These are phyloP conservation scores for Cryphonectria japonica DNA, from an alignment of 2,329 filamentous ascomycete species.

Conservation along the genomic window DNA sequence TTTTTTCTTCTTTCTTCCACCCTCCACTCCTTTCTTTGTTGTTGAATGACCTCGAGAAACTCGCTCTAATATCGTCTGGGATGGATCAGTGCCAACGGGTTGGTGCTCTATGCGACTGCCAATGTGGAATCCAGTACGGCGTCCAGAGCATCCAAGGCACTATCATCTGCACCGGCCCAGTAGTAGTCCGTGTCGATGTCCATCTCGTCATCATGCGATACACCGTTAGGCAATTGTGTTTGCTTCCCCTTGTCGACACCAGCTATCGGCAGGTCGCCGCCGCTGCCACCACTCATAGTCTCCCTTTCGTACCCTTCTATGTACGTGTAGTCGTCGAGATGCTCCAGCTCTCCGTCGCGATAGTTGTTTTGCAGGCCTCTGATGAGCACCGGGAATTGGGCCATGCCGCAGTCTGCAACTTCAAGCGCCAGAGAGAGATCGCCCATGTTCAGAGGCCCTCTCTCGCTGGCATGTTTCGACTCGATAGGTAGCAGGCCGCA, in stretches of 20 bases:
- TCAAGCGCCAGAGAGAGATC: slow-evolving; percentile 78
- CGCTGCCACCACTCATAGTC: slow-evolving; percentile 36
- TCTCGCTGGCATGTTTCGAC: slow-evolving; percentile 72
- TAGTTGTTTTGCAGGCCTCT: slow-evolving; percentile 72
- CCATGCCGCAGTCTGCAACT: slow-evolving; percentile 75
- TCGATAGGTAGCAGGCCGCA: slow-evolving; percentile 81
- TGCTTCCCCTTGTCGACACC: slow-evolving; percentile 42
- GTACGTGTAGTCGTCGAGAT: slow-evolving; percentile 64
- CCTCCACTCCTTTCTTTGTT: background rate
- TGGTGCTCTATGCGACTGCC: slow-evolving; percentile 44
- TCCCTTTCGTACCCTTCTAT: slow-evolving; percentile 44
- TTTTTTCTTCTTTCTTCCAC: background rate
- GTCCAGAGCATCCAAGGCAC: slow-evolving; percentile 58
- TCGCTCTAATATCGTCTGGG: background rate
- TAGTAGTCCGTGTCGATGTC: slow-evolving; percentile 61
- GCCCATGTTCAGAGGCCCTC: slow-evolving; percentile 73
- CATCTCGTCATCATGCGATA: slow-evolving; percentile 57
- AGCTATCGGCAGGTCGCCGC: slow-evolving; percentile 39
- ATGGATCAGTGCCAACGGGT: background rate
- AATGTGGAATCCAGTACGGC: slow-evolving; percentile 61
- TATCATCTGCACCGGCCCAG: slow-evolving; percentile 64
- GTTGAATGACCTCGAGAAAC: background rate
- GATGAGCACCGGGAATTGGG: slow-evolving; percentile 75
- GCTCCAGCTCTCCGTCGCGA: slow-evolving; percentile 75
- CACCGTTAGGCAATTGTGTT: slow-evolving; percentile 51